phyloP scores from a whole-genome alignment of 176 grass and related monocot species.

The Phragmites australis region DNA sequence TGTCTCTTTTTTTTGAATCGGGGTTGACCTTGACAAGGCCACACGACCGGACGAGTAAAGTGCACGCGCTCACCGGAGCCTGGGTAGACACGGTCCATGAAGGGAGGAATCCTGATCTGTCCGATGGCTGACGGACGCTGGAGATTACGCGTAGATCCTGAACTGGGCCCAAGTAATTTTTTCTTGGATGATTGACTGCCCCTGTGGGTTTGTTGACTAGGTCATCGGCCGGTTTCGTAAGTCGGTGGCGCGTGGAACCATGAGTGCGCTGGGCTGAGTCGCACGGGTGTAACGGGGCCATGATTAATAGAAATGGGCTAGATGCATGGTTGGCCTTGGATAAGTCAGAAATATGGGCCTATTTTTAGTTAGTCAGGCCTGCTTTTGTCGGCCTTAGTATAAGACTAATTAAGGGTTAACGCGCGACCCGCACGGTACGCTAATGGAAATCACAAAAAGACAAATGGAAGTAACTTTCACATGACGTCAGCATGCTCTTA shows the following conservation, averaged over 20 bases:
- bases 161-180: not conserved
- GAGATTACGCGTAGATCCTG: fast-evolving
- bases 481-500: too few species aligned
- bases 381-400: too few species aligned
- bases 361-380: too few species aligned
- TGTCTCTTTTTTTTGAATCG: constrained; percentile 35
- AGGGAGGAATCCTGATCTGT: not conserved
- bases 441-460: too few species aligned
- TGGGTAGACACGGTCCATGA: not conserved
- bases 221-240: not conserved
- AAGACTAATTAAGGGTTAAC: too few species aligned
- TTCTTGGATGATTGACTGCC: not conserved
- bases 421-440: too few species aligned
- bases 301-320: too few species aligned
- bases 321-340: too few species aligned
- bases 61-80: not conserved
- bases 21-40: constrained; percentile 27
- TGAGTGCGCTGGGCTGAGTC: not conserved
- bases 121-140: not conserved
- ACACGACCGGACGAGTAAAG: not conserved
- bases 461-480: too few species aligned
- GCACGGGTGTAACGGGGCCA: not conserved
- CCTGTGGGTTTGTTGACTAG: not conserved
- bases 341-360: too few species aligned
- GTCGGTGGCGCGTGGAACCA: not conserved